phyloP scores from a whole-genome alignment of 805 yeast genomes.

The Lipomyces mesembrius region DNA sequence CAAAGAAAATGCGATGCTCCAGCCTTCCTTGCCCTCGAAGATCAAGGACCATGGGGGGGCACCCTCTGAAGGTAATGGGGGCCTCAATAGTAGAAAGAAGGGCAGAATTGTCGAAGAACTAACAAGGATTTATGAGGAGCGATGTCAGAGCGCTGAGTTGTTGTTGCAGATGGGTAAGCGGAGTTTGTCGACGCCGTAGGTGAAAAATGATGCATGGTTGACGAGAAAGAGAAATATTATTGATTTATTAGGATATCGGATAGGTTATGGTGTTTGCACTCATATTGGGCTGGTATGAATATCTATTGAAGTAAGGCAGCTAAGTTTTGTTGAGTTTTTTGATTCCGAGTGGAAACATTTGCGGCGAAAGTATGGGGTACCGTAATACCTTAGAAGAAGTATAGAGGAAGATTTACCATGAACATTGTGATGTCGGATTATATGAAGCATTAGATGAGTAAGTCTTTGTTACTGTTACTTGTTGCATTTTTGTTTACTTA shows the following conservation, averaged over 20 bases:
- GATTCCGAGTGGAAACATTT: background rate
- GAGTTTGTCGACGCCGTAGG: background rate
- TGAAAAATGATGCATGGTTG: background rate
- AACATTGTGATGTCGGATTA: background rate
- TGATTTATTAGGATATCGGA: background rate
- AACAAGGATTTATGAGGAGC: slow-evolving; percentile 35
- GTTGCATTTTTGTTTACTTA: background rate
- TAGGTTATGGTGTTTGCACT: background rate
- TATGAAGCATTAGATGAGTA: background rate
- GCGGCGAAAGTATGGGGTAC: too few relatives aligned
- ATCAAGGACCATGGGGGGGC: background rate
- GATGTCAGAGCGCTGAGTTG: slow-evolving; percentile 36
- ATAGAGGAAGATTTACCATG: background rate
- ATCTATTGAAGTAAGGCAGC: background rate
- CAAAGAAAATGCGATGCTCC: slow-evolving; percentile 21
- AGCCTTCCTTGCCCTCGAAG: slow-evolving; percentile 23
- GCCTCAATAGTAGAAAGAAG: slow-evolving; percentile 20
- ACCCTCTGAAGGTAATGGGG: background rate
- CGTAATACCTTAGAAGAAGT: background rate
- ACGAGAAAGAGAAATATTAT: background rate
- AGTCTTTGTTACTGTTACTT: background rate
- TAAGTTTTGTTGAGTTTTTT: background rate
- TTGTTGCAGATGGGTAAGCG: slow-evolving; percentile 27
- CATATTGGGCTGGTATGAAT: background rate
- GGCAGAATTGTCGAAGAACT: slow-evolving; percentile 37